Evolutionary conservation across 306 rosid species (phyloP).

Genomic region (Cucumis melo): DNA sequence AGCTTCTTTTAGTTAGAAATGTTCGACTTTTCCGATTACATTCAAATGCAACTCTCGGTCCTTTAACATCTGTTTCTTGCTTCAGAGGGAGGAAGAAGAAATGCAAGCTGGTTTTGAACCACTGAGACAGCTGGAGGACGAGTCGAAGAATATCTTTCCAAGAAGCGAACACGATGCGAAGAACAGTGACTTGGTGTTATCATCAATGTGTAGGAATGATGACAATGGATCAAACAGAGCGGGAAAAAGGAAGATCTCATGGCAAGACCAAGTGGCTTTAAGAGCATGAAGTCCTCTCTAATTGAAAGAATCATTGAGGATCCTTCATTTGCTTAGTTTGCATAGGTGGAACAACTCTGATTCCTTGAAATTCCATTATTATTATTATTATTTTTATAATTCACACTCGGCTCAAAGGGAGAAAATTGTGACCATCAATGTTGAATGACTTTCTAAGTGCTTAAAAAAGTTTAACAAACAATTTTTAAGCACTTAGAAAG

Average conservation of each 20-base stretch:
- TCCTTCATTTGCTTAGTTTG: not conserved
- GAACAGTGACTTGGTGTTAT: constrained; percentile 51
- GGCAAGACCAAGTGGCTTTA: constrained; percentile 95
- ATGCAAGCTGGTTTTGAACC: constrained; percentile 31
- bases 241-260: constrained; percentile 88
- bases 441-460: not conserved
- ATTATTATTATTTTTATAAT: not conserved
- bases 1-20: not conserved
- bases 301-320: not conserved
- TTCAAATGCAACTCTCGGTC: not conserved
- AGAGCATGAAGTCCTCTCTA: constrained; percentile 40
- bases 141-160: constrained; percentile 42
- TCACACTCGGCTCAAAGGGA: not conserved
- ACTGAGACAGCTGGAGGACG: constrained; percentile 38
- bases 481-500: not conserved
- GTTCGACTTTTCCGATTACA: not conserved
- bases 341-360: not conserved
- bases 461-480: no score
- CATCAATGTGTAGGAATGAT: constrained; percentile 46
- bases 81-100: constrained; percentile 84
- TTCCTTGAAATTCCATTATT: not conserved
- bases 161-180: constrained; percentile 44
- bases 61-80: not conserved
- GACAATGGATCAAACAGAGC: constrained; percentile 62
- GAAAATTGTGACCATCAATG: not conserved